Evolutionary conservation across 2,329 filamentous ascomycete genomes (phyloP), one percentile per base, ranked within the genome.

Genomic region (Sporothrix dimorphospora): DNA sequence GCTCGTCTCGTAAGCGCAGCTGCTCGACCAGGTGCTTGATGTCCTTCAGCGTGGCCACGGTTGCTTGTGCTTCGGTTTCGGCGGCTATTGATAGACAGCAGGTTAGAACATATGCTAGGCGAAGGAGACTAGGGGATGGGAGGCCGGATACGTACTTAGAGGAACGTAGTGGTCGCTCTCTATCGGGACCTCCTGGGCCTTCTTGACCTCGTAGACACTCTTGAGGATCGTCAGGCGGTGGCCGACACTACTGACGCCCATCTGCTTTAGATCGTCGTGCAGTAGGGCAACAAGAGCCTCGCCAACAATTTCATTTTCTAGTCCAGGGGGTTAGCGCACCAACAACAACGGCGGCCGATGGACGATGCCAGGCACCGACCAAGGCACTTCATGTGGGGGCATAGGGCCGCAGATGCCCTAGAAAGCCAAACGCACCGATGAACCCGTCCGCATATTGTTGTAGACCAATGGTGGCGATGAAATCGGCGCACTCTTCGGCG

Each of bases 201-300:
- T 91, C 84, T 99, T 99, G 79, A 96, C 91, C 79, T 98, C 94
- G 83, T 98, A 98, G 71, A 98, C 94, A 78, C 91, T 94, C 83
- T 98, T 98, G 72, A 99, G 87, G 72, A 99, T 97, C 27, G 94
- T 97, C 77, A 99, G 86, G 73, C 96, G 91, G 83, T 99, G 96
- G 53, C 96, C 96, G 65, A 98, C 94, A 82, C 95, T 98, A 75
- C 86, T 85, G 75, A 99, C 92, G 65, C 94, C 94, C 90, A 98
- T 95, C 79, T 97, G 94, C 82, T 97, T 97, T 77, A 99, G 85
- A 80, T 98, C 95, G 72, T 97, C 93, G 80, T 98, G 96, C 75
- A 92, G 91, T 75, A 99, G 84, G 53, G 93, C 93, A 72, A 97
- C 89, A 74, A 99, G 85, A 69, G 93, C 95, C 80, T 98, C 94